Base-by-base conservation (phyloP, 225 moss, liverwort and hornwort species). In the Anthoceros angustus region DNA sequence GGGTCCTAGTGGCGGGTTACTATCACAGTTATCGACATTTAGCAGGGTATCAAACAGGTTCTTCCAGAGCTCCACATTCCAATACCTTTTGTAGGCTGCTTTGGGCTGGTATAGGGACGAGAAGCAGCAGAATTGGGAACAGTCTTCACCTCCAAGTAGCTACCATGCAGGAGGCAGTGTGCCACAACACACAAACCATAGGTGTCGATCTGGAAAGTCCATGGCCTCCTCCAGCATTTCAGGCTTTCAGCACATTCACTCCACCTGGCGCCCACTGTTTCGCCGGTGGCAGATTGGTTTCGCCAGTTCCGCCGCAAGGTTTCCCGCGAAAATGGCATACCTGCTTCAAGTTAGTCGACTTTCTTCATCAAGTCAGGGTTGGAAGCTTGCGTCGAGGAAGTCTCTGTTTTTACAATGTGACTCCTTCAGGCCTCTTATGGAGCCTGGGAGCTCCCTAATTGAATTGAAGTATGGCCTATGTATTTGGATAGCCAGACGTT, bases 161-260 rank as follows among this genome's bases (percentile, higher is more conserved):
- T 87, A 40, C 89, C 92, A 66, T 92, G 86, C 26, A 98, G 83
- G 71, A 98, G 78, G 63, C 92, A 98, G 64, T 98, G 98, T 25
- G 79, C 87, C 46, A 92, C 92, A 38, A 83, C 89, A 74, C 92
- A 98, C 42, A 98, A 72, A 20, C 89, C 92, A 67, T 84, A 98
- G 0, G 84, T 92, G 72, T 98, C 98, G 66, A 89, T 92, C 92
- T 98, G 98, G 76, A 79, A 89, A 50, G 82, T 87, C 98, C 98
- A 98, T 9, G 98, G 87, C 60, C 80, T 87, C 73, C 72, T 92
- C 92, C 71, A 91, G 75, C 98, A 98, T 98, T 77, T 89, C 64
- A 81, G 68, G 18, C 66, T 77, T 74, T 83, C 82, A 64, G 84
- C 87, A 92, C 98, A 98, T 3, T 92, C 92, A 82, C 86, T 76